phyloP scores from a whole-genome alignment of 169 alveolate genomes.

The Perkinsus olseni region DNA sequence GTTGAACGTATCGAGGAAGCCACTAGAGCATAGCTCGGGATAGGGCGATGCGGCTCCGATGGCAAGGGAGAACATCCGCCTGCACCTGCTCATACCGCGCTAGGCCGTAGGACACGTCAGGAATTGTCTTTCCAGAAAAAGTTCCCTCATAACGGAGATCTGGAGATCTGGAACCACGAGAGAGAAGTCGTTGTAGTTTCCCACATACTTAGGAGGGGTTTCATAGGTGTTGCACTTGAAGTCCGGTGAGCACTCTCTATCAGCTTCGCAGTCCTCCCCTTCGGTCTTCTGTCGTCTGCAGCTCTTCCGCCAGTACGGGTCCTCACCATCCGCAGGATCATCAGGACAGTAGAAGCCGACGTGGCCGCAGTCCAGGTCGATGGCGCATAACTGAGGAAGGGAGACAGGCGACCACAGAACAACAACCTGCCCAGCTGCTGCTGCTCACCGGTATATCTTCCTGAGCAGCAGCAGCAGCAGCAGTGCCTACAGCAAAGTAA shows the following conservation, averaged over 20 bases:
- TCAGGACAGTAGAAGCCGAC: background rate
- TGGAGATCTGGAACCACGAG: background rate
- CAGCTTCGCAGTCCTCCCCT: background rate
- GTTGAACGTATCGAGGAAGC: background rate
- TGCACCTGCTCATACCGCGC: background rate
- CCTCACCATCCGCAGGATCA: background rate
- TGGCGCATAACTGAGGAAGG: background rate
- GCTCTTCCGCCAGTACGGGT: background rate
- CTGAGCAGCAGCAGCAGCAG: too few species aligned
- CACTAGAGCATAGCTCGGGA: background rate
- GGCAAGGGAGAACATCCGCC: background rate
- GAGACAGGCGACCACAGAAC: too few species aligned
- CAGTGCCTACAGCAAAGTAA: too few species aligned
- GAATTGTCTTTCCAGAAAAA: too few species aligned
- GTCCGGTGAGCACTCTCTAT: background rate
- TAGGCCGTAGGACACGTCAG: too few species aligned
- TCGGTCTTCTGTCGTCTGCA: background rate
- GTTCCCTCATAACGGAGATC: background rate
- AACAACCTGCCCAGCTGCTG: too few species aligned
- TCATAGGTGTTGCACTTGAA: background rate
- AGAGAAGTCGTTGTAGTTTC: background rate
- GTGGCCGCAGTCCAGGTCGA: background rate
- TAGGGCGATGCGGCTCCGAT: background rate
- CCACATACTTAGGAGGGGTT: background rate
- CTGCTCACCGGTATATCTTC: too few species aligned